Percentiles rank a stretch among this genome's conserved stretches.
These are phyloP conservation scores for Curvularia sp. DNA, from an alignment of 2,329 filamentous ascomycete genomes.

Conservation along the genomic window DNA sequence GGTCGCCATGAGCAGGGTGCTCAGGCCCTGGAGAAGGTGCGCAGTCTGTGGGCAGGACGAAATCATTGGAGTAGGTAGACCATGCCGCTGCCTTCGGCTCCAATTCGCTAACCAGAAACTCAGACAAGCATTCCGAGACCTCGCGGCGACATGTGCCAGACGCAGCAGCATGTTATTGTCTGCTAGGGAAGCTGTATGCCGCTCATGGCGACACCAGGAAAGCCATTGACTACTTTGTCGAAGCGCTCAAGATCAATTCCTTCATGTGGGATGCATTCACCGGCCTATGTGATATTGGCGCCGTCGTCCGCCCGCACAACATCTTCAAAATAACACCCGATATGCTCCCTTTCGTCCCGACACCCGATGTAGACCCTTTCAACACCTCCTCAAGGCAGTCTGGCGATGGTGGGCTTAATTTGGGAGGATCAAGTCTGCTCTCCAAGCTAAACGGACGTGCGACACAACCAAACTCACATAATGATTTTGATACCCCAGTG, in stretches of 20 bases:
- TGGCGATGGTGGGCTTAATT: slow-evolving; percentile 45
- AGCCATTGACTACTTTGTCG: slow-evolving; percentile 85
- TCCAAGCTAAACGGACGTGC: slow-evolving; percentile 55
- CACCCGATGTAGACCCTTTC: slow-evolving; percentile 55
- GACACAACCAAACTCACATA: slow-evolving; percentile 34
- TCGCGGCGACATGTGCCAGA: slow-evolving; percentile 79
- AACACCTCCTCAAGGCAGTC: slow-evolving; percentile 45
- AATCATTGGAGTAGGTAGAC: slow-evolving; percentile 74
- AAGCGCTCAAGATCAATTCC: slow-evolving; percentile 86
- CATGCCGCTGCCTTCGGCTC: background rate
- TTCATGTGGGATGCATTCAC: slow-evolving; percentile 99
- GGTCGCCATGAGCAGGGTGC: slow-evolving; percentile 83
- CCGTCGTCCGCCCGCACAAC: slow-evolving; percentile 79
- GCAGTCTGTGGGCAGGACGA: slow-evolving; percentile 74
- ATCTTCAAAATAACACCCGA: slow-evolving; percentile 80
- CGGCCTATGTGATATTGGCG: slow-evolving; percentile 81
- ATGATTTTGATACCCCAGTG: slow-evolving; percentile 57
- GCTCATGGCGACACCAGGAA: slow-evolving; percentile 81
- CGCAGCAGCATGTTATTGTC: slow-evolving; percentile 78
- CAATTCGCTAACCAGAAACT: slow-evolving; percentile 19
- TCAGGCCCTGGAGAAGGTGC: slow-evolving; percentile 80
- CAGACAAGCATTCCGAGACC: slow-evolving; percentile 76
- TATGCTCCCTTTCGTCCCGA: slow-evolving; percentile 56
- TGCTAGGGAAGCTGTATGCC: slow-evolving; percentile 86
- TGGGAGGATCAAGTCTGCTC: slow-evolving; percentile 49